Base-by-base conservation (phyloP, 2,329 filamentous ascomycete genomes). In the Cladorrhinum sp. region DNA sequence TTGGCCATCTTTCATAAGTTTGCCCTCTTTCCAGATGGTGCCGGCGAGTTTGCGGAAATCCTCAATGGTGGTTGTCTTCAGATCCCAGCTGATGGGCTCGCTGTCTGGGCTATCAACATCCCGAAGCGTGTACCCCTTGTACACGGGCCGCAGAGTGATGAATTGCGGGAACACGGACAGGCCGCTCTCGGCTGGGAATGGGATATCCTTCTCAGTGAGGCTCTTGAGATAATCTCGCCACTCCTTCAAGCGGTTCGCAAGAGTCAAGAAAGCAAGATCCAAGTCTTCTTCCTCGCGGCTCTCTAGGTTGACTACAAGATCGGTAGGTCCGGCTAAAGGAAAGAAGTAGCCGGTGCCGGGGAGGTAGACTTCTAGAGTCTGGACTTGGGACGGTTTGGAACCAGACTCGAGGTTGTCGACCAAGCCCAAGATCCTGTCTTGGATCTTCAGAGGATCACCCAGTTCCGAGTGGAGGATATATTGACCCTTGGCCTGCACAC, bases 111-210 rank as follows among this genome's bases (percentile, higher is more conserved):
- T 10, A 24, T 46, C 24, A 1, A 2, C 42, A n/a, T 57, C 58
- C 9, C 48, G 14, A 4, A 65, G 24, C 8, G 50, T 57, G 20
- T 67, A 66, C 3, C 46, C 1, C 18, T 24, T 26, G 24, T 63
- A 70, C 24, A 67, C 42, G 3, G 69, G 69, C 10, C 65, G 64
- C 2, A 68, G 14, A 1, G 60, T 30, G 9, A 70, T 55, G 20
- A 67, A 69, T 33, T 61, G 57, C 6, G 66, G 64, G 57, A 61
- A 68, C 33, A 60, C 14, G 14, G 36, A 26, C 16, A 64, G 12
- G 7, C 61, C 58, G 20, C 60, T 51, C 18, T 16, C n/a, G 2
- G 24, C 18, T 2, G 58, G 39, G 2, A 26, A 14, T 2, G 58
- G 39, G 3, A 16, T 20, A 1, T 55, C 46, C 2, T 36, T 8